Evolutionary conservation across 1,284 basidiomycete species (phyloP).

Genomic region (Tylopilus sp.): DNA sequence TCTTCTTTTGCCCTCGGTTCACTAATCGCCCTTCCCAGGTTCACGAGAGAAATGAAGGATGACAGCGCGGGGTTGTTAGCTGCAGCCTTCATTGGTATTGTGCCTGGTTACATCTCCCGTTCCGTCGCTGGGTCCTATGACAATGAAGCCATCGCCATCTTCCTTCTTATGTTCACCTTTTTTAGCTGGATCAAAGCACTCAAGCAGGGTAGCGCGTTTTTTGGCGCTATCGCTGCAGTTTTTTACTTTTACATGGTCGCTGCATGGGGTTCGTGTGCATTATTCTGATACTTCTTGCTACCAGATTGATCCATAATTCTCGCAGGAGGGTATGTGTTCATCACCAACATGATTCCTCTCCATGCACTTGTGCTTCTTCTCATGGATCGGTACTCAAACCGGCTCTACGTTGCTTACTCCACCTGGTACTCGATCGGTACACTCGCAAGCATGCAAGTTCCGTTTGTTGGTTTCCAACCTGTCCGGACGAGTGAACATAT

Average conservation of each 20-base stretch:
- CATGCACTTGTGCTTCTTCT: conserved; percentile 90
- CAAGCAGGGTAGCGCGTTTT: conserved; percentile 90
- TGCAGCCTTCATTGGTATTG: conserved; percentile 98
- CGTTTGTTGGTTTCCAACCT: conserved; percentile 99
- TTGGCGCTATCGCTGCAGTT: conserved; percentile 83
- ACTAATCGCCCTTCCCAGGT: conserved; percentile 46
- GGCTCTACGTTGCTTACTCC: conserved; percentile 93
- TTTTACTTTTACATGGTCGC: conserved; percentile 99
- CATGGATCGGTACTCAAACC: conserved; percentile 94
- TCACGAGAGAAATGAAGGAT: conserved; percentile 91
- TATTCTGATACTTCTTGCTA: not conserved
- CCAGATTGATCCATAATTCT: conserved; percentile 6
- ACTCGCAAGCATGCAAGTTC: conserved; percentile 97
- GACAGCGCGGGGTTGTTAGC: conserved; percentile 92
- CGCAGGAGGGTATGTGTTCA: conserved; percentile 94
- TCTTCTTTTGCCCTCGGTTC: not conserved
- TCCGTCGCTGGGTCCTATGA: conserved; percentile 99
- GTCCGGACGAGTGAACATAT: conserved; percentile 97
- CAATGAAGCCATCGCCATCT: conserved; percentile 99
- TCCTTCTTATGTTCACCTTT: conserved; percentile 99
- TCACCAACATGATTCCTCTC: conserved; percentile 99
- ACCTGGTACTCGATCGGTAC: conserved; percentile 98
- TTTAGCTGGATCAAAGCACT: conserved; percentile 97
- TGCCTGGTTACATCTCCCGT: conserved; percentile 96
- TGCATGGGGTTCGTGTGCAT: conserved; percentile 78